These are phyloP conservation scores for Lactuca sativa DNA, from an alignment of 129 eudicot genomes.

Conservation along the genomic window DNA sequence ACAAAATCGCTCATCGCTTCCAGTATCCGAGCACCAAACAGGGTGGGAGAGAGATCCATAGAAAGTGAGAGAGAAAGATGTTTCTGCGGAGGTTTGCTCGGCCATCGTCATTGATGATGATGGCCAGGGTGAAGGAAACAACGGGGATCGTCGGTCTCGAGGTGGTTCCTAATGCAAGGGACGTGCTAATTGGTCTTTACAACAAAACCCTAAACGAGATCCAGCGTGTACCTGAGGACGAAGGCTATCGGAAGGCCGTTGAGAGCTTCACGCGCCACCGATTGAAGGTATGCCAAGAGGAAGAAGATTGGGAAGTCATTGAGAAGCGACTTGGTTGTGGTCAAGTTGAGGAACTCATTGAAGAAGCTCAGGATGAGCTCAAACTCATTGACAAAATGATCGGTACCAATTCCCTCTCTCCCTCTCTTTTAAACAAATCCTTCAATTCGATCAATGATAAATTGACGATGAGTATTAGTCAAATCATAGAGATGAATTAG, in stretches of 20 bases:
- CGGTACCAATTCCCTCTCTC: constrained; percentile 47
- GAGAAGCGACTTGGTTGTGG: constrained; percentile 90
- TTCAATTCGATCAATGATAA: background rate
- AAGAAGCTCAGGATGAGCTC: constrained; percentile 93
- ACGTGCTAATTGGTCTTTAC: constrained; percentile 35
- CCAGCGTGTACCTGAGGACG: constrained; percentile 89
- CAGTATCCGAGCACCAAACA: constrained; percentile 16
- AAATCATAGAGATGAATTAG: constrained; percentile 1
- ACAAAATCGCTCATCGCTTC: constrained; percentile 12
- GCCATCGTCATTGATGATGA: constrained; percentile 40
- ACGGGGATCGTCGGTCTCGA: constrained; percentile 40
- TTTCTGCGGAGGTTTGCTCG: constrained; percentile 78
- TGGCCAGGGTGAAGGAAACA: constrained; percentile 37
- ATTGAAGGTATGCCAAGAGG: constrained; percentile 83
- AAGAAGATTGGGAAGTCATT: constrained; percentile 79
- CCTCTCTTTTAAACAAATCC: background rate
- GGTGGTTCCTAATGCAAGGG: constrained; percentile 37
- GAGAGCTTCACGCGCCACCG: constrained; percentile 96
- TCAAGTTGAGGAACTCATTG: constrained; percentile 90
- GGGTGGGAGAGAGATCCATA: background rate
- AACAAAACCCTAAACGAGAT: constrained; percentile 86
- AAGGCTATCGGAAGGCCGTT: constrained; percentile 88
- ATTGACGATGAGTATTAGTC: constrained; percentile 11
- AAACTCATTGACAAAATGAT: constrained; percentile 71
- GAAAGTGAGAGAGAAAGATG: constrained; percentile 43